A percentile compares a stretch with the other conserved stretches of the same genome.
Conservation (phyloP, 345 rosid species). For the Erodium maritimum region DNA sequence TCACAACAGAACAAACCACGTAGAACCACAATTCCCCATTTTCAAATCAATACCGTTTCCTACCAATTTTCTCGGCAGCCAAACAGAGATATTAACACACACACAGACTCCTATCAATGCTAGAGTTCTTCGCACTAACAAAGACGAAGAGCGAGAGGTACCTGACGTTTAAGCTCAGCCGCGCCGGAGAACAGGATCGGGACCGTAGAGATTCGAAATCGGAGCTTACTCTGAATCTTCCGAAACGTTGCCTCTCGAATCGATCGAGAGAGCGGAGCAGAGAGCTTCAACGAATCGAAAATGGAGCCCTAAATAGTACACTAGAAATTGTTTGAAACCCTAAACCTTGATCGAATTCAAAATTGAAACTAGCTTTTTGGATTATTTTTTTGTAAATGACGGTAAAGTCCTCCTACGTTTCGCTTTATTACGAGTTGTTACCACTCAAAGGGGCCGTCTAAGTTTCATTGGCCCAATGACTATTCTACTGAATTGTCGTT, state of each 20-base stretch:
- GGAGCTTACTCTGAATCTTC: background rate
- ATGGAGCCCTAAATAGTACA: background rate
- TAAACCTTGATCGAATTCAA: constrained; percentile 14
- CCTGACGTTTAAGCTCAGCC: background rate
- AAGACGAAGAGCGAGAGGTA: background rate
- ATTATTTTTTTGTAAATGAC: constrained; percentile 2
- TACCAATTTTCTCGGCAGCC: constrained; percentile 2
- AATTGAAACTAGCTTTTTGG: background rate
- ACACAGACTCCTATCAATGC: too few species aligned
- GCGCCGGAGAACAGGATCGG: background rate
- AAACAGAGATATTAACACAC: background rate
- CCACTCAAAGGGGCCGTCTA: too few species aligned
- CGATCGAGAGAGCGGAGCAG: background rate
- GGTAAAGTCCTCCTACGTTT: background rate
- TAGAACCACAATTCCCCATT: background rate
- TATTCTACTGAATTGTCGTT: too few species aligned
- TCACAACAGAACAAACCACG: background rate
- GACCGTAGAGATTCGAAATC: background rate
- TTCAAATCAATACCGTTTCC: background rate
- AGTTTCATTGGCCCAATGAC: too few species aligned
- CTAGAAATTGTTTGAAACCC: constrained; percentile 14
- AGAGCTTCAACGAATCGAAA: background rate
- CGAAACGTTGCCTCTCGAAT: background rate
- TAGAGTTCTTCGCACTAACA: too few species aligned
- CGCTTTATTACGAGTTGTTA: too few species aligned